Base-by-base conservation (phyloP, 495 filamentous ascomycete species). In the Terfezia boudieri region DNA sequence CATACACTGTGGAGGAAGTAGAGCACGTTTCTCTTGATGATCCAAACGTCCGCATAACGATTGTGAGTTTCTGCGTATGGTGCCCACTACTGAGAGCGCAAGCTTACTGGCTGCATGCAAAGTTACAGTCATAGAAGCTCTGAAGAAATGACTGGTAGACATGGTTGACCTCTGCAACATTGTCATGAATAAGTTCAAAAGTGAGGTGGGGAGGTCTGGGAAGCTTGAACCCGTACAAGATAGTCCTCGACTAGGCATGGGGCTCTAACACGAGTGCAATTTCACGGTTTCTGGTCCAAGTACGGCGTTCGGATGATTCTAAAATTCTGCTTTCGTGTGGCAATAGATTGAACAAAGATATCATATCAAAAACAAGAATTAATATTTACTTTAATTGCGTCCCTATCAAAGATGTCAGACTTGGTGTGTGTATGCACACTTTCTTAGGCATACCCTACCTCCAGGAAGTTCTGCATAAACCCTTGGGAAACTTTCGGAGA, bases 381-480 rank as follows among this genome's bases (percentile, higher is more conserved):
- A 1, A 32, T 32, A 32, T 32, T 32, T 32, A 32, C 50, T 56
- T 61, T 62, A 69, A 58, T 66, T 68, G 51, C 66, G 66, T n/a
- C 66, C 67, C 68, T 70, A 37, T 55, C 20, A 49, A 23, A 12
- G 17, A 36, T 32, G 26, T 32, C 26, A 32, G 26, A 7, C 26
- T 32, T 4, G 26, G 7, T 32, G 26, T 7, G 26, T 5, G 26
- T 7, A 4, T 7, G 26, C 26, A 32, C 1, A 7, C 26, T 32
- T 32, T 32, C 26, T 4, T 32, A 32, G 26, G 26, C 26, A 32
- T 52, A 4, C 58, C 69, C 55, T 73, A 81, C 83, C 79, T 98
- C 84, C 64, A 98, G 72, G 74, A 98, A 98, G 36, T 86, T 86
- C 57, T 76, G 74, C 70, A 98, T 86, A 70, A 98, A 98, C 68